Evolutionary conservation across 163 green algal genomes (phyloP), one percentile per base, ranked within the genome.

Genomic region (Scenedesmus sp.): DNA sequence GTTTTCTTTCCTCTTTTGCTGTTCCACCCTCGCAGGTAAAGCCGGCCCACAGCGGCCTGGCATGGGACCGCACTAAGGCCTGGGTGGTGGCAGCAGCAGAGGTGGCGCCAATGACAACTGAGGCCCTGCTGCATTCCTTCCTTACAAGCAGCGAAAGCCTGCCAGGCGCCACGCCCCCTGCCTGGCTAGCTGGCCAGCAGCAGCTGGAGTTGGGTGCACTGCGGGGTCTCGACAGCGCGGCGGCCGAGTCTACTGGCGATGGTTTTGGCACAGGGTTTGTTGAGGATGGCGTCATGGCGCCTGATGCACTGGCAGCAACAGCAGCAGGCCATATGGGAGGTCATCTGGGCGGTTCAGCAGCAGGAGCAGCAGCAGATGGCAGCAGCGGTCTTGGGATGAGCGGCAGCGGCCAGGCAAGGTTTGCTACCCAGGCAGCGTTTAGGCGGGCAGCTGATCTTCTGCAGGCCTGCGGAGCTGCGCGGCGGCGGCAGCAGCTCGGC

Each of bases 71-170:
- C 87, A 92, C 94, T 16, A 86, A 93, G 10, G 15, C 84, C 1
- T 95, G 93, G 93, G 91, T 96, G n/a, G 56, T 85, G 9, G 73
- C 84, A 67, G 94, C 93, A 57, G 94, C 93, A 2, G 23, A 57
- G 1, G 82, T 88, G 2, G 93, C 94, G 10, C 94, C 94, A 5
- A 79, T 89, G n/a, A 79, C 86, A 20, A 93, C 93, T 4, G 93
- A 96, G 87, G 94, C 94, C 34, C 82, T 96, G 54, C 89, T 96
- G 46, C 93, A 95, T 88, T 91, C 93, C 64, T 96, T 96, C 94
- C 60, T 96, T 26, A 91, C 86, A 18, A 70, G 90, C 92, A 88
- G 90, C 56, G 74, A 83, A 64, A 83, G 86, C 64, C 79, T 91
- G 57, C 89, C 89, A 64, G 88, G 88, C 15, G 77, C 77, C 1